These are phyloP conservation scores for Tympanopsis confertula DNA, from an alignment of 2,329 filamentous ascomycete genomes.

Conservation along the genomic window DNA sequence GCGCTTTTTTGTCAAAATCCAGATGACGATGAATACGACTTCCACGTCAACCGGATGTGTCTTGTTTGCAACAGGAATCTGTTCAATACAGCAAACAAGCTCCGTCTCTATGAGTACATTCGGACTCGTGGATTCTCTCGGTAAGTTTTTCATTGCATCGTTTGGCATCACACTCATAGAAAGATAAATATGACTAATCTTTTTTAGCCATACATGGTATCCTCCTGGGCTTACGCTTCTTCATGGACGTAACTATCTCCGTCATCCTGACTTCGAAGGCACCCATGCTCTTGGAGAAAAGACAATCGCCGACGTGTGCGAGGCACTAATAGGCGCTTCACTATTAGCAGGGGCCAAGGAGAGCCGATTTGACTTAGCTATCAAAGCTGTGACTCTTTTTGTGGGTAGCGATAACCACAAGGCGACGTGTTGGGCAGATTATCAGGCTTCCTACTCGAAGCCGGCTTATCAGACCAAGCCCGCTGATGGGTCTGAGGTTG, in stretches of 20 bases:
- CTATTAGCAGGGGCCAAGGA: slow-evolving; percentile 36
- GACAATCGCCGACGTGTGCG: slow-evolving; percentile 85
- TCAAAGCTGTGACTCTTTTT: slow-evolving; percentile 55
- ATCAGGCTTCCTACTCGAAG: slow-evolving; percentile 54
- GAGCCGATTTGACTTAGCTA: slow-evolving; percentile 40
- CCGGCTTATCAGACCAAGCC: slow-evolving; percentile 59
- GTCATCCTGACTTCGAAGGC: slow-evolving; percentile 20
- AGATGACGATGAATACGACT: slow-evolving; percentile 70
- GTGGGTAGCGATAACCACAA: slow-evolving; percentile 60
- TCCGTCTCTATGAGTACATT: slow-evolving; percentile 62
- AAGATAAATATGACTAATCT: too few relatives aligned
- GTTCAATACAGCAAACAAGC: slow-evolving; percentile 61
- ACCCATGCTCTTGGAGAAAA: slow-evolving; percentile 72
- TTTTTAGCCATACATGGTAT: slow-evolving; percentile 78
- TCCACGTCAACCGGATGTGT: slow-evolving; percentile 82
- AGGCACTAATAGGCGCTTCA: slow-evolving; percentile 84
- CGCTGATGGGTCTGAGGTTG: slow-evolving; percentile 53
- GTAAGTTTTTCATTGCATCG: too few relatives aligned
- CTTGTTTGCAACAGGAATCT: slow-evolving; percentile 87
- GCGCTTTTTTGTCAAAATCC: slow-evolving; percentile 69
- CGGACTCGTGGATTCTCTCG: slow-evolving; percentile 24
- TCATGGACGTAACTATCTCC: slow-evolving; percentile 53
- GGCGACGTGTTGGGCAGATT: slow-evolving; percentile 62
- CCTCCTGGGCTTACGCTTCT: slow-evolving; percentile 65
- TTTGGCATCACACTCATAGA: too few relatives aligned